These are phyloP conservation scores for Schwanniomyces yamadae DNA, from an alignment of 805 yeast species.

Conservation along the genomic window DNA sequence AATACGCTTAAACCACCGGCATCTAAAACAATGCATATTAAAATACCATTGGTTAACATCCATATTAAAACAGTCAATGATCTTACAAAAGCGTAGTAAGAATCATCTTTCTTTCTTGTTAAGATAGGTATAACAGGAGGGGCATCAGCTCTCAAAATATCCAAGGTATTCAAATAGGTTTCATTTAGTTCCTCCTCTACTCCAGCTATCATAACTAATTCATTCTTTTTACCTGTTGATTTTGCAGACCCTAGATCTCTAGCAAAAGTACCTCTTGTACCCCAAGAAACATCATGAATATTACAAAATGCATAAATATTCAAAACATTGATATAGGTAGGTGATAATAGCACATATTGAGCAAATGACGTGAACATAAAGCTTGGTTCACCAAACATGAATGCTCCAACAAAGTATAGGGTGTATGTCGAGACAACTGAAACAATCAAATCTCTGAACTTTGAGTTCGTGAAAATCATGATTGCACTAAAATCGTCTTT, in stretches of 20 bases:
- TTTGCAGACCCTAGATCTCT: conserved; percentile 84
- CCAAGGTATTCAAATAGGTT: conserved; percentile 64
- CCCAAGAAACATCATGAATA: conserved; percentile 96
- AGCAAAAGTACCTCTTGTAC: conserved; percentile 79
- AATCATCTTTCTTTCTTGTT: conserved; percentile 47
- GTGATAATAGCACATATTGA: conserved; percentile 82
- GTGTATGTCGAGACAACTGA: conserved; percentile 83
- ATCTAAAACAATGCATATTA: conserved; percentile 80
- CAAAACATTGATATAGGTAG: conserved; percentile 86
- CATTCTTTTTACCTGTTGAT: conserved; percentile 42
- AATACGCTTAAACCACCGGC: conserved; percentile 69
- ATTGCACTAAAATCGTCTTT: conserved; percentile 40
- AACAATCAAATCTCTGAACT: conserved; percentile 84
- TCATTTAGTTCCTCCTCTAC: conserved; percentile 74
- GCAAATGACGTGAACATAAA: conserved; percentile 86
- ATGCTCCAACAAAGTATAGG: conserved; percentile 73
- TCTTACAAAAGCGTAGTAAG: conserved; percentile 88
- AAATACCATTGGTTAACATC: conserved; percentile 82
- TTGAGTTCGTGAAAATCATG: conserved; percentile 59
- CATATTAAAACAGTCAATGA: conserved; percentile 86
- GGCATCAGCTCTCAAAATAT: conserved; percentile 47
- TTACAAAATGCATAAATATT: conserved; percentile 96
- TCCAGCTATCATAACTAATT: conserved; percentile 48
- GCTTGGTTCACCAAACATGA: conserved; percentile 85
- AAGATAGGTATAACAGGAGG: conserved; percentile 17